These are phyloP conservation scores for Pichia pseudocactophila DNA, from an alignment of 805 yeast genomes.

Conservation along the genomic window DNA sequence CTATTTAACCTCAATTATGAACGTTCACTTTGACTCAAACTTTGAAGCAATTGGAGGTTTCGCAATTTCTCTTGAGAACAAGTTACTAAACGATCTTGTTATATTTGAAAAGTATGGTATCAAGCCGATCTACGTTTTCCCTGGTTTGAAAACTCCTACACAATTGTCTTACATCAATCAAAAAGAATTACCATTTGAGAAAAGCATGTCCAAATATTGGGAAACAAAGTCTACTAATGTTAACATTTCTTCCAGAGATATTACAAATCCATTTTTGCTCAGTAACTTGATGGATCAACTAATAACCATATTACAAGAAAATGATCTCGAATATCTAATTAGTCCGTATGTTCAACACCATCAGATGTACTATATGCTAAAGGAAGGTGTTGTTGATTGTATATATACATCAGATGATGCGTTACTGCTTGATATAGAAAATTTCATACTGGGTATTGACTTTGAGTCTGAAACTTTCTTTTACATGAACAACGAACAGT, in stretches of 20 bases:
- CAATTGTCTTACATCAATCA: conserved; percentile 23
- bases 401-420: conserved; percentile 82
- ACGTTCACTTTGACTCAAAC: conserved; percentile 57
- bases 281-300: conserved; percentile 47
- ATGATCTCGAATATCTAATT: conserved; percentile 55
- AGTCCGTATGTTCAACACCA: conserved; percentile 79
- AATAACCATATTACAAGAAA: conserved; percentile 45
- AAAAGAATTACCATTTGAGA: conserved; percentile 27
- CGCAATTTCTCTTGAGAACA: conserved; percentile 51
- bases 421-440: conserved; percentile 54
- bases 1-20: conserved; percentile 55
- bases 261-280: conserved; percentile 39
- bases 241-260: conserved; percentile 43
- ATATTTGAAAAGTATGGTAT: conserved; percentile 52
- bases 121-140: conserved; percentile 72
- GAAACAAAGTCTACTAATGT: conserved; percentile 24
- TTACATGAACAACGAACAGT: conserved; percentile 48
- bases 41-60: conserved; percentile 76
- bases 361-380: conserved; percentile 66
- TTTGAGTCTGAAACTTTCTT: conserved; percentile 55
- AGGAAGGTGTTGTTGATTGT: conserved; percentile 52
- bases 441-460: conserved; percentile 66
- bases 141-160: conserved; percentile 46
- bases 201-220: conserved; percentile 43
- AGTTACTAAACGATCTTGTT: conserved; percentile 53